These are phyloP conservation scores for Dendrobium catenatum DNA, from an alignment of 106 monocot species.

Conservation along the genomic window DNA sequence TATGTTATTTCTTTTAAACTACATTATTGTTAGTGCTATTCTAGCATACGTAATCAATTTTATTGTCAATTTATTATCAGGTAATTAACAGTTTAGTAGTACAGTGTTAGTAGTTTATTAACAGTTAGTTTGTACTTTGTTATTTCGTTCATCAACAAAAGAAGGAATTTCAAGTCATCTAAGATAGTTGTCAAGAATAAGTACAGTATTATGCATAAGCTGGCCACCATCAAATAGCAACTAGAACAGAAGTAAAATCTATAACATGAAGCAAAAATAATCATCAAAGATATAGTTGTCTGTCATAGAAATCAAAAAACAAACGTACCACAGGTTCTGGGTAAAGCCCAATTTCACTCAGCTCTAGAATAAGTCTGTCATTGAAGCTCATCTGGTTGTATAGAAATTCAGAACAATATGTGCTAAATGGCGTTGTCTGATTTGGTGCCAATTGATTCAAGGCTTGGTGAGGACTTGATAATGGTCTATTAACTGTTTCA, in stretches of 20 bases:
- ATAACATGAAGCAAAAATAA: neutral
- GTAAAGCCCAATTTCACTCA: constrained; percentile 59
- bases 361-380: constrained; percentile 55
- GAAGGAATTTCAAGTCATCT: neutral
- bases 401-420: constrained; percentile 25
- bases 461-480: neutral
- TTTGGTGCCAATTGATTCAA: constrained; percentile 8
- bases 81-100: neutral
- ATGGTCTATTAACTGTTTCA: neutral
- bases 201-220: neutral
- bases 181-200: neutral
- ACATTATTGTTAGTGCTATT: neutral
- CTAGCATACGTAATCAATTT: neutral
- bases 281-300: neutral
- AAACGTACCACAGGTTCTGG: constrained; percentile 54
- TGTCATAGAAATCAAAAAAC: neutral
- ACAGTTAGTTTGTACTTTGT: neutral
- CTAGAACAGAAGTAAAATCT: neutral
- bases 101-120: neutral
- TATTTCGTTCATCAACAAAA: neutral
- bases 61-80: neutral
- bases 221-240: neutral
- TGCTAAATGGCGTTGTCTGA: neutral
- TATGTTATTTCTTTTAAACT: neutral
- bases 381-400: constrained; percentile 47